Evolutionary conservation across 352 stramenopile species (phyloP).

Genomic region (Phytophthora palmivora): DNA sequence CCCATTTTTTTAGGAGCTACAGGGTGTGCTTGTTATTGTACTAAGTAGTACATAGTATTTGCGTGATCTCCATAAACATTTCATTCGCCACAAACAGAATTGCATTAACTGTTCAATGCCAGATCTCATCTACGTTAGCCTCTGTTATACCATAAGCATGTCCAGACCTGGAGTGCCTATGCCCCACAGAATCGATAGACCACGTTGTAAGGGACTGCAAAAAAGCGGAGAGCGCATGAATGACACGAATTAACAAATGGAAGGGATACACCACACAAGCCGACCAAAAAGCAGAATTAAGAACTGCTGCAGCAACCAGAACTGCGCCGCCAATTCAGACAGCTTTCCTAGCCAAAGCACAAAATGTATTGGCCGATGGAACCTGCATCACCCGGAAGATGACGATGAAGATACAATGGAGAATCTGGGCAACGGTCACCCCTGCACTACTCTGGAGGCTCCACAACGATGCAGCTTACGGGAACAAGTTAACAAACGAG

Average conservation of each 20-base stretch:
- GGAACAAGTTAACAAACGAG: background rate
- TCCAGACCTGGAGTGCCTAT: background rate
- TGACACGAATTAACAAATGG: background rate
- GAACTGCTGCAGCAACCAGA: background rate
- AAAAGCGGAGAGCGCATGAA: background rate
- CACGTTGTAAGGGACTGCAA: slow-evolving; percentile 1
- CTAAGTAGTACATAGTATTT: too few relatives aligned
- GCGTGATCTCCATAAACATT: too few relatives aligned
- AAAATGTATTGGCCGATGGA: slow-evolving; percentile 1
- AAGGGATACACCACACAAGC: background rate
- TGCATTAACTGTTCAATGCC: too few relatives aligned
- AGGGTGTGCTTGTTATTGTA: too few relatives aligned
- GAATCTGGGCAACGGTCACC: background rate
- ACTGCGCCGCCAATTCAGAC: background rate
- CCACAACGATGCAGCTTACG: background rate
- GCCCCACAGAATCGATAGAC: background rate
- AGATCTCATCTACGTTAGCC: too few relatives aligned
- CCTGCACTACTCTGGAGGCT: background rate
- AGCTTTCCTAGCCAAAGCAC: background rate
- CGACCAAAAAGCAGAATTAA: background rate
- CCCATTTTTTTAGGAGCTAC: too few relatives aligned
- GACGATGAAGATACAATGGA: background rate
- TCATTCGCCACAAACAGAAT: too few relatives aligned
- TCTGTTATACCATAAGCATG: too few relatives aligned
- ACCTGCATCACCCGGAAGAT: background rate